Conservation (phyloP, 768 basidiomycete genomes). For the Mycena venus region DNA sequence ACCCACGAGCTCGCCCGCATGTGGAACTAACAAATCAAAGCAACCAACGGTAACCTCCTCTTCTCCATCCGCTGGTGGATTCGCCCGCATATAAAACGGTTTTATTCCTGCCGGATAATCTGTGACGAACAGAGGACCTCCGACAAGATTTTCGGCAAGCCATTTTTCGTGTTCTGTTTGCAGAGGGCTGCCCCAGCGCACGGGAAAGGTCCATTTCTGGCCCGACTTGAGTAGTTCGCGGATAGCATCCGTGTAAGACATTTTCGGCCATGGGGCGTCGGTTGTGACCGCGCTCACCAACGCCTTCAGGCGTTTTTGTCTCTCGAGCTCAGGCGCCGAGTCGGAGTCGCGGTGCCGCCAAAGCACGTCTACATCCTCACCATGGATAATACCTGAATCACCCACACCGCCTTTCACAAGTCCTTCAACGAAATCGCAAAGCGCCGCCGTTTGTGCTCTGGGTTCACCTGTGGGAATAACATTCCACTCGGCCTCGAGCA, state of each 20-base stretch:
- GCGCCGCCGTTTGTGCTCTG: constrained; percentile 23
- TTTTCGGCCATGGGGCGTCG: constrained; percentile 69
- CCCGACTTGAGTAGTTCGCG: constrained; percentile 58
- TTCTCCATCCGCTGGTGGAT: constrained; percentile 47
- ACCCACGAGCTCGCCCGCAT: constrained; percentile 90
- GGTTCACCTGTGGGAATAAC: constrained; percentile 25
- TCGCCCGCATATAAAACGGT: constrained; percentile 96
- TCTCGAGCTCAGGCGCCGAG: constrained; percentile 17
- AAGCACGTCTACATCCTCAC: constrained; percentile 49
- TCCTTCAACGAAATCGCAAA: constrained; percentile 63
- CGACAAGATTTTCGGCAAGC: constrained; percentile 77
- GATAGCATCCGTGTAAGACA: constrained; percentile 87
- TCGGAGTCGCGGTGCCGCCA: constrained; percentile 54
- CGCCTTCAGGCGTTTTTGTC: constrained; percentile 44
- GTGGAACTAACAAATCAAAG: constrained; percentile 93
- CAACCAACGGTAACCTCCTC: constrained; percentile 82
- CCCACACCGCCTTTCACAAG: constrained; percentile 56
- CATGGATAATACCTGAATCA: constrained; percentile 13
- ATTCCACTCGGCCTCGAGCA: constrained; percentile 95
- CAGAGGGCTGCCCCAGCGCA: constrained; percentile 77
- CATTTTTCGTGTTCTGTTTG: constrained; percentile 95
- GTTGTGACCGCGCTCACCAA: constrained; percentile 53
- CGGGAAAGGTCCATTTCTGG: constrained; percentile 44
- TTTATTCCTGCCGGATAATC: constrained; percentile 89
- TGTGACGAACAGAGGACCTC: constrained; percentile 90